These are phyloP conservation scores for Fraxinus pennsylvanica DNA, from an alignment of 257 asterid species.

Conservation along the genomic window DNA sequence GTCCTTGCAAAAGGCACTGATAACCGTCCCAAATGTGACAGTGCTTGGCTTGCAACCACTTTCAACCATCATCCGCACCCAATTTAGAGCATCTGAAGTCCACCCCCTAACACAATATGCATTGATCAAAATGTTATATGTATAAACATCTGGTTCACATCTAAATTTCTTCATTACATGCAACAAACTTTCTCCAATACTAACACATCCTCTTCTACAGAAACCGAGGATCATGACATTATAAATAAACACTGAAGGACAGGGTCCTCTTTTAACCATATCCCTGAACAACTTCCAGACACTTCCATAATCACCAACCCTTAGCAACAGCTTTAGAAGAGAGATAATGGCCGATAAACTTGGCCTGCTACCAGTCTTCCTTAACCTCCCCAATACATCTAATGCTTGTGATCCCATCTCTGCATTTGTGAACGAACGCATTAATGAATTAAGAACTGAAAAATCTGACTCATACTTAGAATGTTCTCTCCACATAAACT, in stretches of 20 bases:
- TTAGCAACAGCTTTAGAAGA: constrained; percentile 62
- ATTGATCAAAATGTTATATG: constrained; percentile 76
- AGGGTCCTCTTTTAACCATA: constrained; percentile 64
- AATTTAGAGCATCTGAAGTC: constrained; percentile 56
- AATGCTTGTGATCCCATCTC: constrained; percentile 62
- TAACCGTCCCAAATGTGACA: constrained; percentile 61
- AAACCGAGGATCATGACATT: constrained; percentile 78
- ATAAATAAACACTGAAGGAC: constrained; percentile 57
- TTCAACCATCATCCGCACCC: constrained; percentile 69
- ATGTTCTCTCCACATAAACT: constrained; percentile 56
- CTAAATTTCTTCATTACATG: constrained; percentile 68
- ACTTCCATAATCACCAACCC: constrained; percentile 66
- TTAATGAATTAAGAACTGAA: constrained; percentile 68
- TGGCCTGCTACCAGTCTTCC: constrained; percentile 65
- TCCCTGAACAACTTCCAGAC: constrained; percentile 80
- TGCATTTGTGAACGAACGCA: constrained; percentile 74
- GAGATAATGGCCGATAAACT: constrained; percentile 63
- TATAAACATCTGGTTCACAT: constrained; percentile 64
- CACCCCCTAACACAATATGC: constrained; percentile 76
- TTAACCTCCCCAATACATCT: constrained; percentile 65
- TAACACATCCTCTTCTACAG: constrained; percentile 63
- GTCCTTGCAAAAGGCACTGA: constrained; percentile 75
- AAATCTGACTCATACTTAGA: constrained; percentile 42
- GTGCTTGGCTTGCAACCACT: constrained; percentile 63
- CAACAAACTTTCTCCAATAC: constrained; percentile 70